These are phyloP conservation scores for Saccharomycopsis fodiens DNA, from an alignment of 805 yeast genomes.

Conservation along the genomic window DNA sequence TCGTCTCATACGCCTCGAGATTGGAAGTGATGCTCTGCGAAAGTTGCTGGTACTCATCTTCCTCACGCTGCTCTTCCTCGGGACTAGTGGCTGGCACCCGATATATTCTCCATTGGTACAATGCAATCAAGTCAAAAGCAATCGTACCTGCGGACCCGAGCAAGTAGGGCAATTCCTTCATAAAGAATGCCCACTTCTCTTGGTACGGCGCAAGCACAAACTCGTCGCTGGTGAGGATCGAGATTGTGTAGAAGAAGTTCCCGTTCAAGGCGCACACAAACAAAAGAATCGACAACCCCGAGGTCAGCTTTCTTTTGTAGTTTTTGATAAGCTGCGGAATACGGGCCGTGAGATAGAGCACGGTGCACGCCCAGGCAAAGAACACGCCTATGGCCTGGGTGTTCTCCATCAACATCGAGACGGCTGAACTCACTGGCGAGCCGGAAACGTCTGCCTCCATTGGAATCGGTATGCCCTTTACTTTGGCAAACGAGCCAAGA, in stretches of 20 bases:
- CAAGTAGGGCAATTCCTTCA: slow-evolving; percentile 72
- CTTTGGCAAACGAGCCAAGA: slow-evolving; percentile 18
- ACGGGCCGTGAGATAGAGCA: slow-evolving; percentile 68
- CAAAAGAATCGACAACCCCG: slow-evolving; percentile 75
- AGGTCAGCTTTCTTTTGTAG: slow-evolving; percentile 70
- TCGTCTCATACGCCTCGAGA: slow-evolving; percentile 1
- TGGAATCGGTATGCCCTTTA: slow-evolving; percentile 11
- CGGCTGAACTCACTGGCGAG: neutral
- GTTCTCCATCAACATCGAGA: slow-evolving; percentile 7
- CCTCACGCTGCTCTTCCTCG: neutral
- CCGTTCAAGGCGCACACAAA: slow-evolving; percentile 77
- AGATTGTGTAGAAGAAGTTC: slow-evolving; percentile 66
- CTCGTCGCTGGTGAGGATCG: slow-evolving; percentile 61
- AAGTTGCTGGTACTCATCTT: neutral
- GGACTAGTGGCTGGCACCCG: neutral
- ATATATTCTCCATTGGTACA: slow-evolving; percentile 40
- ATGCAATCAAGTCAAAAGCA: slow-evolving; percentile 62
- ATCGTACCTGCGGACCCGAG: slow-evolving; percentile 85
- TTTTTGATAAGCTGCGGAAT: slow-evolving; percentile 81
- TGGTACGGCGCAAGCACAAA: slow-evolving; percentile 30
- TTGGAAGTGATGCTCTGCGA: slow-evolving; percentile 1
- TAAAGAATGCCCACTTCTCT: slow-evolving; percentile 35
- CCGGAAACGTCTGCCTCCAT: neutral
- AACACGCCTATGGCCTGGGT: slow-evolving; percentile 32
- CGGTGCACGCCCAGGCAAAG: slow-evolving; percentile 77